phyloP scores from a whole-genome alignment of 1,139 yeast species.

The Citeromyces hawaiiensis region DNA sequence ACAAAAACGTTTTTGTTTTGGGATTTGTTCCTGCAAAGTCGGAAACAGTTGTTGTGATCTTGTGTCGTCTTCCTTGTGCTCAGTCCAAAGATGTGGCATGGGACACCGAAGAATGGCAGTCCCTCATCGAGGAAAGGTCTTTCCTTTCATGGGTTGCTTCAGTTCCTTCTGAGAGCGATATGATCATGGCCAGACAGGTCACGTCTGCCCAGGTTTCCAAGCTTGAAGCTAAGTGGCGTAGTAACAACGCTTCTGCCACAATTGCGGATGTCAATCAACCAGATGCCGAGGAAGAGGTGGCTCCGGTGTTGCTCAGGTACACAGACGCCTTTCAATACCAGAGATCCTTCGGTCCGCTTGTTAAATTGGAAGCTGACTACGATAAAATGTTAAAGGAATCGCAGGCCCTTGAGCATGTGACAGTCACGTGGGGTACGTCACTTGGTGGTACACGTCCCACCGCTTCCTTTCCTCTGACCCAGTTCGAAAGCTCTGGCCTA shows the following conservation, averaged over 20 bases:
- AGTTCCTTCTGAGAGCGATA: conserved; percentile 53
- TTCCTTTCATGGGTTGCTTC: conserved; percentile 76
- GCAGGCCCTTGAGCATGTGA: conserved; percentile 63
- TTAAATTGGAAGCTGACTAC: conserved; percentile 69
- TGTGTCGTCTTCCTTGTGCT: conserved; percentile 87
- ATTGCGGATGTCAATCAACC: conserved; percentile 39
- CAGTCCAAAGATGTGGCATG: conserved; percentile 62
- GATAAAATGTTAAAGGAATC: conserved; percentile 68
- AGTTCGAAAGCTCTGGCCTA: conserved; percentile 51
- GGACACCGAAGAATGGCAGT: conserved; percentile 86
- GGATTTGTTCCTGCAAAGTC: conserved; percentile 86
- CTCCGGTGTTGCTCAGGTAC: conserved; percentile 66
- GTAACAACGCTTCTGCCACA: conserved; percentile 49
- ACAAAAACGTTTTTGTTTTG: conserved; percentile 62
- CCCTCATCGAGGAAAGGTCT: conserved; percentile 69
- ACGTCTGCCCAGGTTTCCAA: conserved; percentile 55
- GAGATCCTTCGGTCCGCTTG: conserved; percentile 72
- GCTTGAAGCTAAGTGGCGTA: conserved; percentile 75
- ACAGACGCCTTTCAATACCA: conserved; percentile 82
- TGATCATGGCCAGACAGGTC: conserved; percentile 36
- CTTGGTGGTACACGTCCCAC: conserved; percentile 45
- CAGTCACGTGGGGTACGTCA: conserved; percentile 65
- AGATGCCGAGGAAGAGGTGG: conserved; percentile 43
- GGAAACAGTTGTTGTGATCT: conserved; percentile 75
- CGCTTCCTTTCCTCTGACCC: conserved; percentile 58